Conservation (phyloP, 2,329 filamentous ascomycete genomes). For the Beauveria varroae region DNA sequence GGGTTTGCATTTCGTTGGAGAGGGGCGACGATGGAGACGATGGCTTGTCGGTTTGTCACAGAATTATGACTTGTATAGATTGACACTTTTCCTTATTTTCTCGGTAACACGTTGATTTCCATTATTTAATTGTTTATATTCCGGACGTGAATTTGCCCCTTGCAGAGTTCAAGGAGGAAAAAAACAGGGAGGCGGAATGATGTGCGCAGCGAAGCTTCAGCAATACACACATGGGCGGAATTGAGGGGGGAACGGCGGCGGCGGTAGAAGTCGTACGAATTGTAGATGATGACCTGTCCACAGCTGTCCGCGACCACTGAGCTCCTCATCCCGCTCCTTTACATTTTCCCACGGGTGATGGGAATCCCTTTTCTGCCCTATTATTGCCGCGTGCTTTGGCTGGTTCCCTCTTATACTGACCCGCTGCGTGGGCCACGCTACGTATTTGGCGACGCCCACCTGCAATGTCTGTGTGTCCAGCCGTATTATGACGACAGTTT, state of each 20-base stretch:
- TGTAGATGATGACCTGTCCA: background rate
- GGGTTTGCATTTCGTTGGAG: slow-evolving; percentile 4
- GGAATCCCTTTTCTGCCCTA: too few relatives aligned
- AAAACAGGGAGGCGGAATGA: background rate
- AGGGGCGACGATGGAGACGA: background rate
- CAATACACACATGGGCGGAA: background rate
- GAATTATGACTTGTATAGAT: background rate
- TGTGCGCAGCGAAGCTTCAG: background rate
- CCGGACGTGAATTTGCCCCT: too few relatives aligned
- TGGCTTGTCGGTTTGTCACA: background rate
- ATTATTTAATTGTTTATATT: too few relatives aligned
- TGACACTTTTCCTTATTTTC: background rate
- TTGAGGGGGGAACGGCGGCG: background rate
- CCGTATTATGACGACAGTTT: background rate
- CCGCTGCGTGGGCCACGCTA: background rate
- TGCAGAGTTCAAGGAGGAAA: background rate
- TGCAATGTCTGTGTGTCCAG: background rate
- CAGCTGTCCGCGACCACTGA: background rate
- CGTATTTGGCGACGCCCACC: background rate
- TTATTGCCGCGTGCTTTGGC: background rate
- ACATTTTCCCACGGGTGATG: too few relatives aligned
- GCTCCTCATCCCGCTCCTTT: background rate
- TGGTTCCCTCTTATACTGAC: background rate
- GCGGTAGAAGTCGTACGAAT: background rate
- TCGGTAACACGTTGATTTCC: background rate